Base-by-base conservation (phyloP, 2,329 filamentous ascomycete species). In the Pezicula neosporulosa region DNA sequence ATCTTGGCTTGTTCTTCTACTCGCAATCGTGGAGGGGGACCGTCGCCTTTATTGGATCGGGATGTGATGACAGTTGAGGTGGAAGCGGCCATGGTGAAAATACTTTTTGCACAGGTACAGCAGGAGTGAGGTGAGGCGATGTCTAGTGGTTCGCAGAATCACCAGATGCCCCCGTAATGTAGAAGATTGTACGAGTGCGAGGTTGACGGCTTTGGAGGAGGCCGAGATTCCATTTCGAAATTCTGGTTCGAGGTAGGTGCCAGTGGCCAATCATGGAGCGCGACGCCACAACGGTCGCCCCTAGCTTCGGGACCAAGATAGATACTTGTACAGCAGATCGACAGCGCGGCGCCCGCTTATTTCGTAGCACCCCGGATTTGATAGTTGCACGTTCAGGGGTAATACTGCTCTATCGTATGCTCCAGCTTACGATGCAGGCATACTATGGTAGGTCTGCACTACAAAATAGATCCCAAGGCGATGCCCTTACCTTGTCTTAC, bases 31-130 rank as follows among this genome's bases (percentile, higher is more conserved):
- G 53, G 33, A 18, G 55, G 28, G 12, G 42, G 21, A 27, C 50
- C 45, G 4, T 44, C 30, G 19, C 48, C 48, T n/a, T 52, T 51
- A 8, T 38, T 38, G n/a, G 47, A 30, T 28, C 35, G 33, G n/a
- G 54, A 57, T 12, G 57, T 61, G 16, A 56, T 59, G 24, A 59
- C 41, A 3, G 56, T 57, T 21, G 60, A 58, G 30, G 50, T 56
- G 16, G 60, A 52, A 43, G 52, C 55, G 49, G 59, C 50, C 60
- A 61, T 61, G 19, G 37, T 56, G 50, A 33, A 7, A 33, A 33
- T 33, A 2, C 50, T 41, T 49, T 33, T 27, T 37, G 27, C 45
- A 52, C 48, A 46, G 27, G 27, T 16, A 39, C 21, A 47, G 21
- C 5, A 21, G 3, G 21, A 24, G 21, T 24, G 21, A 24, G 30